A percentile compares a stretch with the other conserved stretches of the same genome.
phyloP scores from a whole-genome alignment of 257 asterid species.

The Handroanthus guayacan region DNA sequence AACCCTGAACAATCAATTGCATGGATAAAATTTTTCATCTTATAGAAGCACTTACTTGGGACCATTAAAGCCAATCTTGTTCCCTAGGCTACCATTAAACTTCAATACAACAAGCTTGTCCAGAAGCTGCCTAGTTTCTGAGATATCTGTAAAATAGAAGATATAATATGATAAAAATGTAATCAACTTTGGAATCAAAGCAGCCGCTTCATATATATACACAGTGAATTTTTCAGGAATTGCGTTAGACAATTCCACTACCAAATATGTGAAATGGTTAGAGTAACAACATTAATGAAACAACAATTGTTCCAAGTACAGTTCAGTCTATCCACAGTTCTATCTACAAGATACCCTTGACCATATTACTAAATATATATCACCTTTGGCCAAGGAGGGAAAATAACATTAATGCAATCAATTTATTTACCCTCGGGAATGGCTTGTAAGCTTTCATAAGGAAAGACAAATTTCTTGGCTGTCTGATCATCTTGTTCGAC shows the following conservation, averaged over 20 bases:
- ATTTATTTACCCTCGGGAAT: slow-evolving; percentile 68
- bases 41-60: slow-evolving; percentile 74
- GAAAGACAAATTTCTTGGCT: slow-evolving; percentile 54
- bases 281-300: slow-evolving; percentile 13
- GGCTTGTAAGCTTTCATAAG: slow-evolving; percentile 69
- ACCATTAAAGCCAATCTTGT: slow-evolving; percentile 64
- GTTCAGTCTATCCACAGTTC: slow-evolving; percentile 8
- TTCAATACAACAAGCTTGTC: slow-evolving; percentile 84
- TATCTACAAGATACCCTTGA: slow-evolving; percentile 4
- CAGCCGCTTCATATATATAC: no score
- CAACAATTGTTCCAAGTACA: slow-evolving; percentile 10
- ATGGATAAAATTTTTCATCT: slow-evolving; percentile 12
- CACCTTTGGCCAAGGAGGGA: neutral
- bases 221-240: slow-evolving; percentile 6
- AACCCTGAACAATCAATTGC: slow-evolving; percentile 20
- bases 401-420: neutral
- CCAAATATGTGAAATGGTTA: neutral
- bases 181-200: slow-evolving; percentile 28
- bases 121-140: slow-evolving; percentile 64
- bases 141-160: slow-evolving; percentile 58
- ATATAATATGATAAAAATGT: neutral
- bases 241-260: slow-evolving; percentile 12
- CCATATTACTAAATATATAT: slow-evolving; percentile 16
- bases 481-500: slow-evolving; percentile 48
- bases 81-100: slow-evolving; percentile 66